Conservation (phyloP, 805 yeast species). For the Starmerella geochares region DNA sequence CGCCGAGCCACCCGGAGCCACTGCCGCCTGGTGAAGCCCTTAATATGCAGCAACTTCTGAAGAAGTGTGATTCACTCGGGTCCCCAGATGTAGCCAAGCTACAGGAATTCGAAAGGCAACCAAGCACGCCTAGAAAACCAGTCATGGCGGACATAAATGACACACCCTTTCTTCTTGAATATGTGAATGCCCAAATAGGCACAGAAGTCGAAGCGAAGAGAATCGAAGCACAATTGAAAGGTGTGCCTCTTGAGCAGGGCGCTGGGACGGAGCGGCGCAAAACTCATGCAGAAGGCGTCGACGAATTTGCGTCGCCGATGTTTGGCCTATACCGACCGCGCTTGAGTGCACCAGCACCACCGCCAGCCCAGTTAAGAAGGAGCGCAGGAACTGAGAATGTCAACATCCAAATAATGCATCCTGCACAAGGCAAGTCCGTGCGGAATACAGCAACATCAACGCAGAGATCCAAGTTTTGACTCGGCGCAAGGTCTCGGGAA, state of each 20-base stretch:
- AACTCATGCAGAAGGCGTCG: neutral
- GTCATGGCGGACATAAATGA: slow-evolving; percentile 15
- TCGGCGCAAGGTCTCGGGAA: neutral
- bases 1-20: slow-evolving; percentile 69
- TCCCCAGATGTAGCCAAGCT: neutral
- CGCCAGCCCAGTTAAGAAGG: neutral
- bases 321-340: neutral
- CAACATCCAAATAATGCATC: neutral
- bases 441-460: neutral
- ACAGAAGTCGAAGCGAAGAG: slow-evolving; percentile 9
- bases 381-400: neutral
- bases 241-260: neutral
- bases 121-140: slow-evolving; percentile 9
- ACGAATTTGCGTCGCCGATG: neutral
- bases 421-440: neutral
- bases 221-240: slow-evolving; percentile 10
- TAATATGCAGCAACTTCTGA: slow-evolving; percentile 46
- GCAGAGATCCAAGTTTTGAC: neutral
- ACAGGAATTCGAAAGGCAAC: slow-evolving; percentile 5
- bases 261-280: neutral
- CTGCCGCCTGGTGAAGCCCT: slow-evolving; percentile 73
- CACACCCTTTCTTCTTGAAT: slow-evolving; percentile 12
- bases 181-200: slow-evolving; percentile 19
- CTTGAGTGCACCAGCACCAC: neutral
- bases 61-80: slow-evolving; percentile 24